These are phyloP conservation scores for fission yeast (Schizosaccharomyces pombe) DNA, from an alignment of 805 yeast species.

Conservation along the genomic window DNA sequence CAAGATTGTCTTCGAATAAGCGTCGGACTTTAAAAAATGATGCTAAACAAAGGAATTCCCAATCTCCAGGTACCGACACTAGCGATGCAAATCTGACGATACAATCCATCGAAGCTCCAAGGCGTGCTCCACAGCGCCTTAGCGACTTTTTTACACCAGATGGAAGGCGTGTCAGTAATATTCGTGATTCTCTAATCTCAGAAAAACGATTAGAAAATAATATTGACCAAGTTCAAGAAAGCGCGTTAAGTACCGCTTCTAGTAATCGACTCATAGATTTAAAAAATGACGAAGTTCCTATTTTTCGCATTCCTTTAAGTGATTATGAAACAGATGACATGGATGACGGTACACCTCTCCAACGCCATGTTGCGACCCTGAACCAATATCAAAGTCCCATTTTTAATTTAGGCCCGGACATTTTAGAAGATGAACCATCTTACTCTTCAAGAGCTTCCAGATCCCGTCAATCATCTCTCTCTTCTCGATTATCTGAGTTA, in stretches of 20 bases:
- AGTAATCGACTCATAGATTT: not conserved
- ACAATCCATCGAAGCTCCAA: not conserved
- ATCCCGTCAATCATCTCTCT: not conserved
- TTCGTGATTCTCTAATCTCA: not conserved
- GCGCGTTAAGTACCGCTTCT: not conserved
- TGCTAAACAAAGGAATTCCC: too few species aligned
- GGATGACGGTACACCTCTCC: not conserved
- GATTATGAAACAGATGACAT: not conserved
- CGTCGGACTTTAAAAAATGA: too few species aligned
- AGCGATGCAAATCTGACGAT: not conserved
- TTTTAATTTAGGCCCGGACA: not conserved
- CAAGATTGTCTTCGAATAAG: too few species aligned
- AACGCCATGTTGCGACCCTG: not conserved
- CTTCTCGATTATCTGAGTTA: not conserved
- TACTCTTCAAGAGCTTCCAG: not conserved
- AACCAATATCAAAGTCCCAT: constrained; percentile 1
- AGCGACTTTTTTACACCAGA: not conserved
- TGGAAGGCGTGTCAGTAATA: not conserved
- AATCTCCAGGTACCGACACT: too few species aligned
- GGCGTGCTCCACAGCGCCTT: not conserved
- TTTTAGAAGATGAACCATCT: not conserved
- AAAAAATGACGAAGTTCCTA: not conserved
- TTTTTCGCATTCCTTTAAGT: not conserved
- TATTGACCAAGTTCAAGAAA: not conserved
- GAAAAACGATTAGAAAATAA: not conserved